These are phyloP conservation scores for Astragalus glycyphyllos DNA, from an alignment of 306 rosid genomes.

Conservation along the genomic window DNA sequence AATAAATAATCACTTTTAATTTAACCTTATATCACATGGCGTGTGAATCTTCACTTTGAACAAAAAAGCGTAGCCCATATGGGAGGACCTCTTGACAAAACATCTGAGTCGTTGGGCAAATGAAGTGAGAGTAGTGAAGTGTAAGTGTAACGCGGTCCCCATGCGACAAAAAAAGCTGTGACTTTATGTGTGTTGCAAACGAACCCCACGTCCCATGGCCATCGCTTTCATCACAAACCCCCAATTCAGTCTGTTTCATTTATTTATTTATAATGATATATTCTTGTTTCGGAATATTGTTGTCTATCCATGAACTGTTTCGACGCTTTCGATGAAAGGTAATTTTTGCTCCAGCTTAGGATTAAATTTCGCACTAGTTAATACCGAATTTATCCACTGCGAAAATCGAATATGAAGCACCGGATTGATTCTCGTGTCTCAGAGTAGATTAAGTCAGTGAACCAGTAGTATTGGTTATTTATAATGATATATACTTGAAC, in stretches of 20 bases:
- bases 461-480: no score
- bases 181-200: constrained; percentile 49
- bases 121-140: constrained; percentile 26
- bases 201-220: constrained; percentile 40
- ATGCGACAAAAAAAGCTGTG: constrained; percentile 45
- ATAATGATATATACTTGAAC: constrained; percentile 16
- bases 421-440: no score
- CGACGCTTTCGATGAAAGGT: no score
- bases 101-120: constrained; percentile 1
- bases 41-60: no score
- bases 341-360: no score
- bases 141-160: constrained; percentile 40
- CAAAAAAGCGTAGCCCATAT: not conserved
- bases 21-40: no score
- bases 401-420: no score
- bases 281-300: not conserved
- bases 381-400: no score
- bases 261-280: constrained; percentile 8
- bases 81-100: constrained; percentile 36
- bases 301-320: no score
- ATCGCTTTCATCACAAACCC: constrained; percentile 44
- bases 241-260: constrained; percentile 56
- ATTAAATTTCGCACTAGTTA: no score
- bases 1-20: no score
- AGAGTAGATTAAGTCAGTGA: no score